Percentiles rank a stretch among this genome's conserved stretches.
These are phyloP conservation scores for Cupressus sempervirens DNA, from an alignment of 75 land plant species.

Conservation along the genomic window DNA sequence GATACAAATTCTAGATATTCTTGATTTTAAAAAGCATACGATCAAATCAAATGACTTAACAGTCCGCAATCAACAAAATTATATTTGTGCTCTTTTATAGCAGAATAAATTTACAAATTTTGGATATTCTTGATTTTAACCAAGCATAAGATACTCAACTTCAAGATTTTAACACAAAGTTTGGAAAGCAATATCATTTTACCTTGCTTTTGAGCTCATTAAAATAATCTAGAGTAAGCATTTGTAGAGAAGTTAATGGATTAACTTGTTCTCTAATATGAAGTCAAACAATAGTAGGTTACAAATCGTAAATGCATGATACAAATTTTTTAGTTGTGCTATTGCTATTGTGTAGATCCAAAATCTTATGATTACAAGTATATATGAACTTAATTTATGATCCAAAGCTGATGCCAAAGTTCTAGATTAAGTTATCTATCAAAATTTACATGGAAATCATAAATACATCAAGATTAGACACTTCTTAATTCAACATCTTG, in stretches of 20 bases:
- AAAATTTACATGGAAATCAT: not conserved
- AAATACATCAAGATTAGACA: not conserved
- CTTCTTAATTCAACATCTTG: not conserved
- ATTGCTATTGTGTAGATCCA: too few relatives aligned
- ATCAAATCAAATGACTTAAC: too few relatives aligned
- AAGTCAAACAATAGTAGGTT: not conserved
- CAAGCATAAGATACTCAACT: not conserved
- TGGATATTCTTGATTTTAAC: not conserved
- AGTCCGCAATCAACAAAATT: too few relatives aligned
- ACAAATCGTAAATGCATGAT: not conserved
- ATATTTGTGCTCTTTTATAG: not conserved
- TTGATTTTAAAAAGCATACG: too few relatives aligned
- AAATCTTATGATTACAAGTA: not conserved
- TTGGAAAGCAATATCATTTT: not conserved
- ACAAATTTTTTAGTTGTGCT: not conserved
- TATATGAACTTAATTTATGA: too few relatives aligned
- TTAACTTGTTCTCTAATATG: slow-evolving; percentile 22
- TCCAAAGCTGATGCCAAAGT: not conserved
- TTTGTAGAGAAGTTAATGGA: slow-evolving; percentile 31
- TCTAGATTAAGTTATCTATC: not conserved
- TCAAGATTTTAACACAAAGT: not conserved
- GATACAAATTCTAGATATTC: too few relatives aligned
- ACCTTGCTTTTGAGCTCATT: slow-evolving; percentile 71
- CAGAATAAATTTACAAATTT: not conserved
- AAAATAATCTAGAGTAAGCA: slow-evolving; percentile 59